Evolutionary conservation across 73 alveolate genomes (phyloP), one percentile per base, ranked within the genome.

Genomic region (Paramecium sexaurelia): DNA sequence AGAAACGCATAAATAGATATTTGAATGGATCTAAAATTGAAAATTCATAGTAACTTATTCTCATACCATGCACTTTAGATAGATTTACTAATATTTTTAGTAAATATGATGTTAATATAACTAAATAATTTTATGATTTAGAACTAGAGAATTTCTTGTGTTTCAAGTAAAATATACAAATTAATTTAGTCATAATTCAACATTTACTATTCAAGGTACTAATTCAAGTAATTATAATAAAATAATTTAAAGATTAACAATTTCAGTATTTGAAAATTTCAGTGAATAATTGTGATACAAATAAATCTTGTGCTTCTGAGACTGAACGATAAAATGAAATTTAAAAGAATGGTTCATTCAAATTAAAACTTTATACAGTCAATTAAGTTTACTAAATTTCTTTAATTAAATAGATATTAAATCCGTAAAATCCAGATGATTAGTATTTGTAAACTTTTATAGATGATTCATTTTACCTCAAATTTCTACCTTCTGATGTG

Each of bases 31-130:
- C 66, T 1, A 33, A 37, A 17, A 37, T 29, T 9, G 19, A 33
- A 6, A 20, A 33, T 15, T 11, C 27, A 2, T 36, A 2, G 5
- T 2, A 71, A n/a, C 6, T 71, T 35, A 15, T 1, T 29, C 51
- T 68, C 7, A 68, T 68, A 1, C 85, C 85, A 68, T 68, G 85
- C 37, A 68, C 85, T 1, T 27, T 68, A 68, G 85, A 68, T 68
- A 26, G 85, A 32, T 68, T 68, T 27, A 7, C 19, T 6, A 68
- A n/a, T 27, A 26, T 32, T 27, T 68, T 68, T 68, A 32, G 8
- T 8, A 68, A 68, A 27, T 68, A 68, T 68, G 85, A 36, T 56
- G 37, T 56, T 8, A 56, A 56, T 17, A 56, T 56, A 24, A 56
- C 75, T 13, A 68, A 27, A 27, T 26, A 68, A 29, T 68, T 27